These are phyloP conservation scores for Eremothecium cymbalariae DNA, from an alignment of 1,139 yeast species.

Conservation along the genomic window DNA sequence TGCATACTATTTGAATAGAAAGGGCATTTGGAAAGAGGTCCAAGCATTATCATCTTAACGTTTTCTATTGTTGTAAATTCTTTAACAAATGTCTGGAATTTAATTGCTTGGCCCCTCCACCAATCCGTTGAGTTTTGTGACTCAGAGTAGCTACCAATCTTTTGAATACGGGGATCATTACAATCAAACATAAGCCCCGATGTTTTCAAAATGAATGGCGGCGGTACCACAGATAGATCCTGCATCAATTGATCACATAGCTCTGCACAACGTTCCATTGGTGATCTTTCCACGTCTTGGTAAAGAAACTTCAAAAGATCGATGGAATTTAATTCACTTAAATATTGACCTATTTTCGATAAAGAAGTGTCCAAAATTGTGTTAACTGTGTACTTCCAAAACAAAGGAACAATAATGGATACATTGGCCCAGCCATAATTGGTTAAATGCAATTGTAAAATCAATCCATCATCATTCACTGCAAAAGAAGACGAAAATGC, in stretches of 20 bases:
- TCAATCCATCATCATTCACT: conserved; percentile 32
- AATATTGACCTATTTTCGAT: conserved; percentile 32
- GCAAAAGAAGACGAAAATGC: conserved; percentile 39
- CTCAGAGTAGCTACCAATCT: conserved; percentile 30
- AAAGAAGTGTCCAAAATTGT: conserved; percentile 19
- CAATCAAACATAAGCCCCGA: conserved; percentile 31
- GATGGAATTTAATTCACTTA: conserved; percentile 41
- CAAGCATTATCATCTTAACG: conserved; percentile 31
- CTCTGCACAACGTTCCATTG: conserved; percentile 41
- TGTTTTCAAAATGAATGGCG: conserved; percentile 38
- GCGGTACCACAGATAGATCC: conserved; percentile 28
- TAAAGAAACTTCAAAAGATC: conserved; percentile 41
- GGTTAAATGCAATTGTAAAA: conserved; percentile 43
- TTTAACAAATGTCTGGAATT: conserved; percentile 32
- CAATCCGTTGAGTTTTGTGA: conserved; percentile 27
- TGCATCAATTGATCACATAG: conserved; percentile 34
- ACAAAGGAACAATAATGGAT: conserved; percentile 27
- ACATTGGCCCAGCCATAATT: conserved; percentile 34
- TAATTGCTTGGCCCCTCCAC: conserved; percentile 37
- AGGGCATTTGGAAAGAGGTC: conserved; percentile 18
- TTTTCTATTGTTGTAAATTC: conserved; percentile 28
- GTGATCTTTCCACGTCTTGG: conserved; percentile 30
- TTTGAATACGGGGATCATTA: conserved; percentile 12
- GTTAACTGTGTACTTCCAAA: conserved; percentile 25
- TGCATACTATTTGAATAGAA: conserved; percentile 4